A percentile compares a stretch with the other conserved stretches of the same genome.
These are phyloP conservation scores for Schizonepeta tenuifolia DNA, from an alignment of 257 asterid genomes.

Conservation along the genomic window DNA sequence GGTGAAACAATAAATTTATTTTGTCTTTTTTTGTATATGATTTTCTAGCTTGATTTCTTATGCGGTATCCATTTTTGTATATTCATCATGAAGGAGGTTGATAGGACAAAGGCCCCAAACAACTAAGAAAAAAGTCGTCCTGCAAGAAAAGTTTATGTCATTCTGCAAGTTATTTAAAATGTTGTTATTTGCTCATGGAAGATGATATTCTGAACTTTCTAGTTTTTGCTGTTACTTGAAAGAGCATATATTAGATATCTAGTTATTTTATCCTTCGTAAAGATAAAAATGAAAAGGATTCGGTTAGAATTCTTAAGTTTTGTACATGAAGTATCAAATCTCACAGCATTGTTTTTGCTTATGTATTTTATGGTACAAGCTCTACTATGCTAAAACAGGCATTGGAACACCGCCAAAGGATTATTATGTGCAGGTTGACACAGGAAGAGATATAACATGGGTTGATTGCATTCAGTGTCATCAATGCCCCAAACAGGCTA, in stretches of 20 bases:
- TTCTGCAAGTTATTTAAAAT: too few relatives aligned
- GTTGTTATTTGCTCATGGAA: too few relatives aligned
- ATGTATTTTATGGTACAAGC: slow-evolving; percentile 59
- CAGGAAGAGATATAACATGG: slow-evolving; percentile 98
- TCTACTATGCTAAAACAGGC: slow-evolving; percentile 93
- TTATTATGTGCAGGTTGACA: slow-evolving; percentile 97
- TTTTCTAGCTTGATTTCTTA: slow-evolving; percentile 9
- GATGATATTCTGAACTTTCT: too few relatives aligned
- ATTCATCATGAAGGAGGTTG: slow-evolving; percentile 73
- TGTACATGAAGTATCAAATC: slow-evolving; percentile 19
- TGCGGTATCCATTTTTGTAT: slow-evolving; percentile 21
- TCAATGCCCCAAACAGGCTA: slow-evolving; percentile 88
- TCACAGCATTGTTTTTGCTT: slow-evolving; percentile 26
- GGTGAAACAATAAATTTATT: background rate
- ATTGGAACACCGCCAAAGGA: slow-evolving; percentile 95
- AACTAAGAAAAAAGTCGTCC: too few relatives aligned
- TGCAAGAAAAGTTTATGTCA: too few relatives aligned
- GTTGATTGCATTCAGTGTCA: slow-evolving; percentile 91
- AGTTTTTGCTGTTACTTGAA: too few relatives aligned
- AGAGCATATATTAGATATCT: too few relatives aligned
- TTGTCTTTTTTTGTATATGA: background rate
- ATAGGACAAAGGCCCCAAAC: slow-evolving; percentile 60
- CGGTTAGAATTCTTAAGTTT: slow-evolving; percentile 3
- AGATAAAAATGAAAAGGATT: too few relatives aligned
- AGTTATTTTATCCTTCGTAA: too few relatives aligned